Percentiles rank a stretch among this genome's conserved stretches.
phyloP scores from a whole-genome alignment of 495 filamentous ascomycete genomes.

The Aspergillus nidulans region DNA sequence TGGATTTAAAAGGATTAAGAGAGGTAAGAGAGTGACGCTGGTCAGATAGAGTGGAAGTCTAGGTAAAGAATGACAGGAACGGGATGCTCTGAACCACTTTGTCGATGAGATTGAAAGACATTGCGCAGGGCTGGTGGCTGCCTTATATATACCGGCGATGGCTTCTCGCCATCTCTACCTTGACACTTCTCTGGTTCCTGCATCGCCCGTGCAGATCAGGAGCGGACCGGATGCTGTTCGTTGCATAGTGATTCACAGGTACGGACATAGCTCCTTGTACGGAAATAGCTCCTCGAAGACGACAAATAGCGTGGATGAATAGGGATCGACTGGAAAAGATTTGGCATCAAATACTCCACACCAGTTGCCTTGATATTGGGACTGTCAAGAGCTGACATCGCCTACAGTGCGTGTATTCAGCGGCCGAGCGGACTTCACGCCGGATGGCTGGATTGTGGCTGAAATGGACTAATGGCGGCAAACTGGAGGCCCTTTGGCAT shows the following conservation, averaged over 20 bases:
- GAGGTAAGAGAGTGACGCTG: slow-evolving; percentile 2
- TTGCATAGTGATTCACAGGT: background rate
- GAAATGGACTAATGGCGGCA: no score
- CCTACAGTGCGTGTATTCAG: background rate
- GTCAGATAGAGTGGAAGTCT: slow-evolving; percentile 12
- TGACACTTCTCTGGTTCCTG: background rate
- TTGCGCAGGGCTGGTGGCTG: background rate
- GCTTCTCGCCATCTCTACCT: background rate
- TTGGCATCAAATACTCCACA: background rate
- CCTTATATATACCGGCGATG: slow-evolving; percentile 25
- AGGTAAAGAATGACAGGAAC: slow-evolving; percentile 23
- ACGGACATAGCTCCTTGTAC: background rate
- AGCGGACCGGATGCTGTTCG: background rate
- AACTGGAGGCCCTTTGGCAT: no score
- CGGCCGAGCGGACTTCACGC: background rate
- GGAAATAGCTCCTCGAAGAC: background rate
- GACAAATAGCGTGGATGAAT: background rate
- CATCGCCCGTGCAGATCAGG: slow-evolving; percentile 2
- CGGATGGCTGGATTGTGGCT: no score
- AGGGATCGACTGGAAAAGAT: slow-evolving; percentile 1
- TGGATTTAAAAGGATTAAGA: slow-evolving; percentile 7
- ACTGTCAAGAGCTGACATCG: background rate
- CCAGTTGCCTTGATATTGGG: background rate
- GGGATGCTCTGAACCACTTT: slow-evolving; percentile 21
- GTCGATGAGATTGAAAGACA: slow-evolving; percentile 5